Conservation (phyloP, 2,329 filamentous ascomycete genomes). For the Fusarium tupiense region DNA sequence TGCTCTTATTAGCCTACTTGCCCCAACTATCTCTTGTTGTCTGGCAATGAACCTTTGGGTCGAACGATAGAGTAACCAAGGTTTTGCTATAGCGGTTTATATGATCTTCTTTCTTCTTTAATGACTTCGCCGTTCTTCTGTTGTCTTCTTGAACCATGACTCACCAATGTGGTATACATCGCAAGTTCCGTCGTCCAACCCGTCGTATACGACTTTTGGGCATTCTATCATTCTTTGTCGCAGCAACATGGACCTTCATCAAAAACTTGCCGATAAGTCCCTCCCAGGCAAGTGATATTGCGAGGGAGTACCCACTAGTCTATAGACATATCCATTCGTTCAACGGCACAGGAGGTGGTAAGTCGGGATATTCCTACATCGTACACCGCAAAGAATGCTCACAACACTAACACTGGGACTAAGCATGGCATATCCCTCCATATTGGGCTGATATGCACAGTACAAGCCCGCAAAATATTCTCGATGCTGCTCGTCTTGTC, state of each 20-base stretch:
- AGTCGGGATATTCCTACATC: neutral
- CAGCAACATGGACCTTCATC: neutral
- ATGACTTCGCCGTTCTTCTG: neutral
- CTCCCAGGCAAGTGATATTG: neutral
- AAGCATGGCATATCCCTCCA: constrained; percentile 1
- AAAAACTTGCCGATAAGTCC: rapidly evolving
- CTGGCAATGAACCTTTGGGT: neutral
- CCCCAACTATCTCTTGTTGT: neutral
- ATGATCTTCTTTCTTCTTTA: neutral
- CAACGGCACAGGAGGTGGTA: neutral
- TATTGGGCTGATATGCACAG: neutral
- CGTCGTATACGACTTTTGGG: neutral
- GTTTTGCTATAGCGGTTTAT: too few relatives aligned
- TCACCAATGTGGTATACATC: too few relatives aligned
- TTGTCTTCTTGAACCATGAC: neutral
- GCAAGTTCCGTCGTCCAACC: neutral
- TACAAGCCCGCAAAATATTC: neutral
- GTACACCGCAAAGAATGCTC: neutral
- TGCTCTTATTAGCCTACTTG: neutral
- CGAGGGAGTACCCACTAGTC: neutral
- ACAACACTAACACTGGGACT: neutral
- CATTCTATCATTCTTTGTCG: neutral
- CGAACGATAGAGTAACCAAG: neutral
- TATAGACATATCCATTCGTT: neutral
- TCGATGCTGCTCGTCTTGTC: neutral